A percentile compares a stretch with the other conserved stretches of the same genome.
Evolutionary conservation across 345 rosid genomes (phyloP).

Genomic region (Ceriops zippeliana): DNA sequence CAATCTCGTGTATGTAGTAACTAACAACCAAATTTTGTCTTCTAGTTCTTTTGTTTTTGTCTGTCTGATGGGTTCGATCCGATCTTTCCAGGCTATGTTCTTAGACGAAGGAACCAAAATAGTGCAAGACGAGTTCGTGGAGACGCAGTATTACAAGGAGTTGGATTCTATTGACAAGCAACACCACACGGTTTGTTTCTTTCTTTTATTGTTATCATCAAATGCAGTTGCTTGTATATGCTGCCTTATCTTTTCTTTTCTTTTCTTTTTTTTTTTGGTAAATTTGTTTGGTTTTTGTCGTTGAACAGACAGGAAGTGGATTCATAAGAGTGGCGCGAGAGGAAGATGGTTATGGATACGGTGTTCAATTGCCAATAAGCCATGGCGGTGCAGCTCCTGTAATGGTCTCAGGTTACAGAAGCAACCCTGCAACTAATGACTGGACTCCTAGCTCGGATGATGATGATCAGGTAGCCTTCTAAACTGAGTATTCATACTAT

Average conservation of each 20-base stretch:
- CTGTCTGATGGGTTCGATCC: neutral
- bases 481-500: no score
- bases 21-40: conserved; percentile 1
- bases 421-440: conserved; percentile 79
- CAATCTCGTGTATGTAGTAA: conserved; percentile 33
- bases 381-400: neutral
- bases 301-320: conserved; percentile 62
- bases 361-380: conserved; percentile 12
- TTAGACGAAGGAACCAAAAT: conserved; percentile 18
- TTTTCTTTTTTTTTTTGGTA: neutral
- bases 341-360: conserved; percentile 32
- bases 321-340: conserved; percentile 47
- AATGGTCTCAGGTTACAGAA: conserved; percentile 20
- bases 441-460: conserved; percentile 50
- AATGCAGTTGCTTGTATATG: neutral
- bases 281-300: conserved; percentile 4
- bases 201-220: neutral
- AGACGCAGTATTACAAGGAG: conserved; percentile 58
- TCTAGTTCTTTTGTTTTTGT: neutral
- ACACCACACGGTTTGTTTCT: conserved; percentile 51
- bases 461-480: conserved; percentile 27
- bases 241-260: neutral
- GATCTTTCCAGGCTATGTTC: conserved; percentile 28
- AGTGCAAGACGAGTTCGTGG: conserved; percentile 51
- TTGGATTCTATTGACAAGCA: conserved; percentile 59